A percentile compares a stretch with the other conserved stretches of the same genome.
phyloP scores from a whole-genome alignment of 2,329 filamentous ascomycete genomes.

The Aureobasidium namibiae region DNA sequence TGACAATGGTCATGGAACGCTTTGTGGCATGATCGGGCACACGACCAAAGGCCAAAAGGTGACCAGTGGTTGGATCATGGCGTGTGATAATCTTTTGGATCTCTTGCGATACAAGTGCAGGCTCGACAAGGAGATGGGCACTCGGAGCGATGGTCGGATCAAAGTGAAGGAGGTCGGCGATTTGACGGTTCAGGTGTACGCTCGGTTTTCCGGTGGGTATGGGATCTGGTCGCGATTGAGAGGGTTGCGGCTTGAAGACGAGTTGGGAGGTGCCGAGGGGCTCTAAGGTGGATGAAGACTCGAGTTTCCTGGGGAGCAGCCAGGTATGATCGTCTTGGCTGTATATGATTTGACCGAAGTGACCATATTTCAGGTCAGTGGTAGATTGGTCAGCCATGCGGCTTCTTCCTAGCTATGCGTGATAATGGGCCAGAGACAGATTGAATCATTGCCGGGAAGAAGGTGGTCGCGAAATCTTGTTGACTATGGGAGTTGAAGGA shows the following conservation, averaged over 20 bases:
- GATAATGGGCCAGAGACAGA: neutral
- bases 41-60: slow-evolving; percentile 51
- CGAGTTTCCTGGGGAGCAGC: slow-evolving; percentile 36
- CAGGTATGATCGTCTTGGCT: slow-evolving; percentile 39
- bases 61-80: slow-evolving; percentile 34
- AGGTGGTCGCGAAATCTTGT: neutral
- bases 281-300: slow-evolving; percentile 19
- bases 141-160: neutral
- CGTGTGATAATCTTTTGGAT: slow-evolving; percentile 23
- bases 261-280: slow-evolving; percentile 18
- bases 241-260: neutral
- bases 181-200: neutral
- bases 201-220: slow-evolving; percentile 15
- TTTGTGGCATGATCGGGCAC: slow-evolving; percentile 33
- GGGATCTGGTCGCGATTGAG: neutral
- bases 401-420: slow-evolving; percentile 26
- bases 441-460: slow-evolving; percentile 14
- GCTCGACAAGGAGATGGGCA: neutral
- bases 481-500: neutral
- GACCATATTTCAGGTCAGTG: slow-evolving; percentile 45
- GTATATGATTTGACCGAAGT: slow-evolving; percentile 45
- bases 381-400: slow-evolving; percentile 49
- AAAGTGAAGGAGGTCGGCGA: neutral
- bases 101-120: slow-evolving; percentile 23
- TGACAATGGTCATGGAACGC: slow-evolving; percentile 27